A percentile compares a stretch with the other conserved stretches of the same genome.
These are phyloP conservation scores for Saccharomycopsis sp. DNA, from an alignment of 805 yeast species.

Conservation along the genomic window DNA sequence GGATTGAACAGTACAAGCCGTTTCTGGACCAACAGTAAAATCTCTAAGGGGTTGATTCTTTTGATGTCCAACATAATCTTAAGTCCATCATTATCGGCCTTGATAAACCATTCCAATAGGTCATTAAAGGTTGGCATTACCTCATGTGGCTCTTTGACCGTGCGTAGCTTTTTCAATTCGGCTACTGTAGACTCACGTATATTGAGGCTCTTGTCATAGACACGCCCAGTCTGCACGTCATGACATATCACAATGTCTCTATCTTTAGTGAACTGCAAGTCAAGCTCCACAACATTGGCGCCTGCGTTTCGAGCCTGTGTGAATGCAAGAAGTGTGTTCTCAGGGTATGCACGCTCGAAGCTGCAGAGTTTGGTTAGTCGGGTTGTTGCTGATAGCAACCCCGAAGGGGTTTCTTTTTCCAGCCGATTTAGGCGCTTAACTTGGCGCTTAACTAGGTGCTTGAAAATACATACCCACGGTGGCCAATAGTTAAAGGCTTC, in stretches of 20 bases:
- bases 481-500: slow-evolving; percentile 1
- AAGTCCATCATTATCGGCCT: slow-evolving; percentile 53
- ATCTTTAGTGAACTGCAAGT: slow-evolving; percentile 33
- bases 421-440: not conserved
- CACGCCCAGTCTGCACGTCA: slow-evolving; percentile 30
- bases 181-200: slow-evolving; percentile 27
- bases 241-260: slow-evolving; percentile 31
- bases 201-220: slow-evolving; percentile 27
- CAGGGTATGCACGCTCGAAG: slow-evolving; percentile 26
- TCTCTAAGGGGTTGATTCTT: slow-evolving; percentile 43
- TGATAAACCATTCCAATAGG: slow-evolving; percentile 31
- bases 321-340: slow-evolving; percentile 33
- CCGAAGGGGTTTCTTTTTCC: not conserved
- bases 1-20: slow-evolving; percentile 20
- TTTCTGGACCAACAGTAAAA: slow-evolving; percentile 26
- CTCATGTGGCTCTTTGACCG: slow-evolving; percentile 29
- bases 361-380: not conserved
- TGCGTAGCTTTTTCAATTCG: slow-evolving; percentile 26
- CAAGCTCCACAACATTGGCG: slow-evolving; percentile 32
- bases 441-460: slow-evolving; percentile 2
- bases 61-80: slow-evolving; percentile 61
- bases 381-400: slow-evolving; percentile 18
- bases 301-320: slow-evolving; percentile 31
- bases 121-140: slow-evolving; percentile 29
- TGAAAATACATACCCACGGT: not conserved